phyloP scores from a whole-genome alignment of 768 basidiomycete genomes.

The Agrocybe pediades region DNA sequence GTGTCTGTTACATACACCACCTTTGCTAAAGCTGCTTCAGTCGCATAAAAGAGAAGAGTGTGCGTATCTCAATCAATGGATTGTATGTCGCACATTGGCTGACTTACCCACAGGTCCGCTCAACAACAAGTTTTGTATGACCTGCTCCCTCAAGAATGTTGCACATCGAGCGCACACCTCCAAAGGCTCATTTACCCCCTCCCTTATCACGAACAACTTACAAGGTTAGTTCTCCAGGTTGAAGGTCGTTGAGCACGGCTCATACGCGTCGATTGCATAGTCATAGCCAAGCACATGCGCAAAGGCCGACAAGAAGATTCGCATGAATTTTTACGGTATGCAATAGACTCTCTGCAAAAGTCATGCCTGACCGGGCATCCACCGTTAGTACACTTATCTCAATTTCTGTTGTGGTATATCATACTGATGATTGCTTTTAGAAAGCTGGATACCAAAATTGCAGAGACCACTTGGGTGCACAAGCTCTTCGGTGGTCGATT shows the following conservation, averaged over 20 bases:
- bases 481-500: slow-evolving; percentile 91
- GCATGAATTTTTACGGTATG: slow-evolving; percentile 96
- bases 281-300: slow-evolving; percentile 89
- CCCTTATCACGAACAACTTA: slow-evolving; percentile 64
- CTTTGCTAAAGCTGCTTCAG: slow-evolving; percentile 66
- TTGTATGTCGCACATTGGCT: slow-evolving; percentile 8
- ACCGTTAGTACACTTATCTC: slow-evolving; percentile 49
- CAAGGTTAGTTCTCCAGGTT: slow-evolving; percentile 50
- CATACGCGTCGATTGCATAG: slow-evolving; percentile 40
- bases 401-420: neutral
- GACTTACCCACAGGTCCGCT: slow-evolving; percentile 34
- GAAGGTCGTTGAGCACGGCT: neutral
- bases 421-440: slow-evolving; percentile 33
- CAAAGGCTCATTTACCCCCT: slow-evolving; percentile 59
- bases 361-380: slow-evolving; percentile 73
- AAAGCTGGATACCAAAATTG: slow-evolving; percentile 68
- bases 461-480: slow-evolving; percentile 93
- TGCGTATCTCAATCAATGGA: slow-evolving; percentile 37
- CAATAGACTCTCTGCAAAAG: slow-evolving; percentile 89
- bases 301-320: slow-evolving; percentile 95
- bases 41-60: slow-evolving; percentile 59
- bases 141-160: slow-evolving; percentile 66
- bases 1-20: slow-evolving; percentile 90
- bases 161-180: slow-evolving; percentile 53
- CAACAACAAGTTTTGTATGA: slow-evolving; percentile 75